A percentile compares a stretch with the other conserved stretches of the same genome.
These are phyloP conservation scores for Kockiozyma suomiensis DNA, from an alignment of 805 yeast species.

Conservation along the genomic window DNA sequence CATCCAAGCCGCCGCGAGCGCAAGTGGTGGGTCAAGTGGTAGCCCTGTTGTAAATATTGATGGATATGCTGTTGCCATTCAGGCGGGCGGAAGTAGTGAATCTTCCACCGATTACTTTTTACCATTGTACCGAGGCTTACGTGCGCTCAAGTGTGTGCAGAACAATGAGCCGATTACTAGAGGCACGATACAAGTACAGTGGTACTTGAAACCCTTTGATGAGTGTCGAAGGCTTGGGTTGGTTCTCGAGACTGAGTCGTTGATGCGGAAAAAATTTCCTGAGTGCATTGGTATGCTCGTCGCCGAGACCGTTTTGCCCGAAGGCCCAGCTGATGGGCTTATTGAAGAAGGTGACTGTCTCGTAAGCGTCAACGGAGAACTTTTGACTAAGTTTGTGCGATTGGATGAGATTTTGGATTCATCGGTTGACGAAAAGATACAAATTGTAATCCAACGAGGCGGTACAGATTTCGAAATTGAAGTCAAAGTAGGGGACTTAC, in stretches of 20 bases:
- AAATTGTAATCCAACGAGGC: conserved; percentile 69
- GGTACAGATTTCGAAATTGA: conserved; percentile 58
- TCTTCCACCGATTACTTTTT: conserved; percentile 92
- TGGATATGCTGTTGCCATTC: conserved; percentile 81
- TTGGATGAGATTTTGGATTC: conserved; percentile 84
- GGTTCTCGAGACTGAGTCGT: conserved; percentile 68
- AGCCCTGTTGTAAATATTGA: conserved; percentile 92
- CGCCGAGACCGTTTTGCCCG: conserved; percentile 77
- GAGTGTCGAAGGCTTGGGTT: conserved; percentile 88
- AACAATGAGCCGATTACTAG: conserved; percentile 62
- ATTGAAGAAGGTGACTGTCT: conserved; percentile 86
- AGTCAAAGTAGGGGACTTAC: conserved; percentile 72
- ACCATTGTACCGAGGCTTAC: conserved; percentile 78
- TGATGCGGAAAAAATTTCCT: conserved; percentile 70
- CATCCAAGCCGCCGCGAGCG: conserved; percentile 69
- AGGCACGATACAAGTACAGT: conserved; percentile 90
- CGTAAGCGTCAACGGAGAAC: conserved; percentile 66
- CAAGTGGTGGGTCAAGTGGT: conserved; percentile 94
- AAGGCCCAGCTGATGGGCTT: conserved; percentile 76
- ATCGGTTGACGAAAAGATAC: conserved; percentile 61
- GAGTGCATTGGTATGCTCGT: conserved; percentile 77
- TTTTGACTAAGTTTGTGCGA: conserved; percentile 68
- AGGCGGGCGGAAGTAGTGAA: conserved; percentile 87
- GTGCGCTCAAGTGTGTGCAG: conserved; percentile 80
- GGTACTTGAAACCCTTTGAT: conserved; percentile 79